phyloP scores from a whole-genome alignment of 306 rosid genomes.

The Pterocarpus santalinus region DNA sequence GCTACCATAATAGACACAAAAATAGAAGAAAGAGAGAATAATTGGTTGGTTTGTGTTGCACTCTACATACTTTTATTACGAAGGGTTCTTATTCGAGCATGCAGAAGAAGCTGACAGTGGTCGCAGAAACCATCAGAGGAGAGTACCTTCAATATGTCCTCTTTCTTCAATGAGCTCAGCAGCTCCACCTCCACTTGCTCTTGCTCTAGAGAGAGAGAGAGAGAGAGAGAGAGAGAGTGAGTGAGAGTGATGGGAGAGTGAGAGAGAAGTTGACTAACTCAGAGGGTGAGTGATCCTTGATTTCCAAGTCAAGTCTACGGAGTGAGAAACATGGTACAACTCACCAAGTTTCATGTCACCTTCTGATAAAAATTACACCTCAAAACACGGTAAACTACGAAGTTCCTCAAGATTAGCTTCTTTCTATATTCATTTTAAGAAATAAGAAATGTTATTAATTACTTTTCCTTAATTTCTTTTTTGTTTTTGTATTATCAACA shows the following conservation, averaged over 20 bases:
- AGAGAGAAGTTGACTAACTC: constrained; percentile 4
- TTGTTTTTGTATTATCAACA: too few species aligned
- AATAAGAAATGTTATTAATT: too few species aligned
- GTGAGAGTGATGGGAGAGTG: background rate
- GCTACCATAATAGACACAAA: too few species aligned
- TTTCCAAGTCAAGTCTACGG: constrained; percentile 40
- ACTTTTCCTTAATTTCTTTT: too few species aligned
- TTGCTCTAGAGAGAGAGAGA: background rate
- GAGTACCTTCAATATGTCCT: constrained; percentile 52
- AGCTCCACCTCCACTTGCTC: constrained; percentile 31
- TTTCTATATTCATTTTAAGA: too few species aligned
- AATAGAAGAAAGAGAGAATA: too few species aligned
- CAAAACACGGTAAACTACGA: background rate
- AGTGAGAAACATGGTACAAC: background rate
- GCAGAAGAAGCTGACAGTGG: constrained; percentile 47
- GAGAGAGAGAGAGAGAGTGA: background rate
- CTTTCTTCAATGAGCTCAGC: constrained; percentile 38
- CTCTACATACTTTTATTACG: constrained; percentile 24
- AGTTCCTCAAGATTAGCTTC: too few species aligned
- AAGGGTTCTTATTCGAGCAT: constrained; percentile 29
- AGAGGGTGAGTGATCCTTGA: background rate
- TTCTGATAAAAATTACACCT: background rate
- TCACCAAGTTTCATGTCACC: too few species aligned
- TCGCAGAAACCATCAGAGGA: constrained; percentile 49
- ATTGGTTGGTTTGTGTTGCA: too few species aligned